Conservation (phyloP, 768 basidiomycete species). For the Leccinum ochraceum region DNA sequence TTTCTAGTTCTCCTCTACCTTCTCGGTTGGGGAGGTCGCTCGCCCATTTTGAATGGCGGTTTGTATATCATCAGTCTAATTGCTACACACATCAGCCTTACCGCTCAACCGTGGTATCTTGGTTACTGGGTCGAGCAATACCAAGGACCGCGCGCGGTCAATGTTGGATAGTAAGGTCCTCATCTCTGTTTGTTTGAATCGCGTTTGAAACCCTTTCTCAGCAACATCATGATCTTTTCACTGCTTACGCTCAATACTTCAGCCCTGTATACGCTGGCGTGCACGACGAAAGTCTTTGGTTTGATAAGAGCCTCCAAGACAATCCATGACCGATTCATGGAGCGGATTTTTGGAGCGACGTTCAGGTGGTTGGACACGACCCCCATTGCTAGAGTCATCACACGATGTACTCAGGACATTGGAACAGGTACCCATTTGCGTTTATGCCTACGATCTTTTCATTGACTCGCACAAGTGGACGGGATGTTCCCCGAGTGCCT, state of each 20-base stretch:
- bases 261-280: conserved; percentile 35
- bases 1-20: conserved; percentile 16
- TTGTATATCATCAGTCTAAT: conserved; percentile 18
- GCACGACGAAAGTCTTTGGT: conserved; percentile 45
- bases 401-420: conserved; percentile 53
- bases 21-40: conserved; percentile 23
- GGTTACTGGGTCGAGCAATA: conserved; percentile 33
- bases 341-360: conserved; percentile 59
- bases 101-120: conserved; percentile 41
- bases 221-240: conserved; percentile 51
- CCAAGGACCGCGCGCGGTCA: conserved; percentile 32
- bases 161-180: conserved; percentile 33
- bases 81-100: conserved; percentile 20
- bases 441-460: background rate
- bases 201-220: conserved; percentile 17
- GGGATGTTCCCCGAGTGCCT: conserved; percentile 3
- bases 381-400: conserved; percentile 32
- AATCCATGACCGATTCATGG: conserved; percentile 54
- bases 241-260: conserved; percentile 35
- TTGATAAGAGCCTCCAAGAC: conserved; percentile 50
- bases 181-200: background rate
- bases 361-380: conserved; percentile 55
- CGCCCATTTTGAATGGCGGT: conserved; percentile 34
- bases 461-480: conserved; percentile 15
- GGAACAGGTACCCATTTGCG: background rate